A percentile compares a stretch with the other conserved stretches of the same genome.
phyloP scores from a whole-genome alignment of 2,329 filamentous ascomycete species.

The Thyridium curvatum region DNA sequence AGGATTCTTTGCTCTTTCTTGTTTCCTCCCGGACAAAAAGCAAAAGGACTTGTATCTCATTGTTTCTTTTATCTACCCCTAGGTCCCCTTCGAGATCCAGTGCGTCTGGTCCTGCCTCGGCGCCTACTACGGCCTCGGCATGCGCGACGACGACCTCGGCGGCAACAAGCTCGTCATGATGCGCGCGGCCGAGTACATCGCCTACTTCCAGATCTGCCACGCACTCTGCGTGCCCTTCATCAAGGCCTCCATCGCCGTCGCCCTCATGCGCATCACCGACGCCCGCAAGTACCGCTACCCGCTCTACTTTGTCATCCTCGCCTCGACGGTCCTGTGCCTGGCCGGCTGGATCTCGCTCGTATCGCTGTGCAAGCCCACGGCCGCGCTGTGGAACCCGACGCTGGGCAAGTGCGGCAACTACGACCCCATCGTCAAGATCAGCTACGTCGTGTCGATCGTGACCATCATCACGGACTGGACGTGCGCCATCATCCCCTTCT shows the following conservation, averaged over 20 bases:
- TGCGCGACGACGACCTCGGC: slow-evolving; percentile 5
- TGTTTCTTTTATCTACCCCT: too few species aligned
- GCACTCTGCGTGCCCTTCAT: slow-evolving; percentile 10
- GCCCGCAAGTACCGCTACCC: slow-evolving; percentile 2
- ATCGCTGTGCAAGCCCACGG: slow-evolving; percentile 10
- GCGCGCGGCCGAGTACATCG: slow-evolving; percentile 7
- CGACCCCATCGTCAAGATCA: slow-evolving; percentile 7
- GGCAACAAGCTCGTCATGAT: slow-evolving; percentile 4
- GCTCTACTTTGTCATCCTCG: slow-evolving; percentile 6
- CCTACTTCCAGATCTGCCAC: slow-evolving; percentile 10
- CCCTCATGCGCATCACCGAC: slow-evolving; percentile 9
- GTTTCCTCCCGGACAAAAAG: too few species aligned
- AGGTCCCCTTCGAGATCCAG: too few species aligned
- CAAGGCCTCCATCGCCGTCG: slow-evolving; percentile 10
- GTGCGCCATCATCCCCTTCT: slow-evolving; percentile 8
- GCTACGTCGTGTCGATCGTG: slow-evolving; percentile 6
- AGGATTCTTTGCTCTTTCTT: too few species aligned
- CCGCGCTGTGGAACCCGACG: slow-evolving; percentile 10
- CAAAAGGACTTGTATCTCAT: too few species aligned
- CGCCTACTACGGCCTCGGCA: slow-evolving; percentile 8
- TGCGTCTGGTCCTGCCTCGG: too few species aligned
- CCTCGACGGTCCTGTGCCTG: slow-evolving; percentile 7
- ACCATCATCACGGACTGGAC: slow-evolving; percentile 8
- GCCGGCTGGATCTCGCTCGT: slow-evolving; percentile 8
- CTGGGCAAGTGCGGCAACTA: slow-evolving; percentile 9